Evolutionary conservation across 2,329 filamentous ascomycete species (phyloP).

Genomic region (Dothistroma septosporum): DNA sequence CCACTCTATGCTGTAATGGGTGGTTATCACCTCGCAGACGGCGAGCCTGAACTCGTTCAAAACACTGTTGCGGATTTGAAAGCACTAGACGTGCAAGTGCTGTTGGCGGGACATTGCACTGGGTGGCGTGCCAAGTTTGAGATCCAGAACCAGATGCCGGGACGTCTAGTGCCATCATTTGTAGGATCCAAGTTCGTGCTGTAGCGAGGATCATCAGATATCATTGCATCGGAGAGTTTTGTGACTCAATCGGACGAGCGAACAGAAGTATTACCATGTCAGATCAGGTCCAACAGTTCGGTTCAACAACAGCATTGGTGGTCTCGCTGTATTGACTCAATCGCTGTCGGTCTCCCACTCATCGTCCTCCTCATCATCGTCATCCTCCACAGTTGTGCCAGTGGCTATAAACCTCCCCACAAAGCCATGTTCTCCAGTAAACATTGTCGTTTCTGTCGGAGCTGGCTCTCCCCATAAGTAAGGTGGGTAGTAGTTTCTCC

Average conservation of each 20-base stretch:
- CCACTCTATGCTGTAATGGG: slow-evolving; percentile 31
- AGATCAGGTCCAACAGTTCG: background rate
- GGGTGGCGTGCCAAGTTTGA: slow-evolving; percentile 31
- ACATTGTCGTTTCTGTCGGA: slow-evolving; percentile 8
- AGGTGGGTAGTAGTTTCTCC: slow-evolving; percentile 21
- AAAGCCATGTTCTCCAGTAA: slow-evolving; percentile 3
- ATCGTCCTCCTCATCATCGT: slow-evolving; percentile 7
- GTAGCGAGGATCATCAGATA: background rate
- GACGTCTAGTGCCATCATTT: slow-evolving; percentile 27
- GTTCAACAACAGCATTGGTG: background rate
- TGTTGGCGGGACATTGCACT: slow-evolving; percentile 29
- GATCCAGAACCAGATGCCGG: slow-evolving; percentile 27
- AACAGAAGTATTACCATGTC: too few relatives aligned
- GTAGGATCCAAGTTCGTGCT: slow-evolving; percentile 25
- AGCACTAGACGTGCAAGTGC: slow-evolving; percentile 21
- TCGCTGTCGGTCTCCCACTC: slow-evolving; percentile 7
- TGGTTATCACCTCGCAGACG: slow-evolving; percentile 30
- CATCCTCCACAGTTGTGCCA: background rate
- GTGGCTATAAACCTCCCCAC: slow-evolving; percentile 1
- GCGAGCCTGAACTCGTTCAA: slow-evolving; percentile 20
- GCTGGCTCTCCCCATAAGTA: slow-evolving; percentile 21
- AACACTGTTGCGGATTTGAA: slow-evolving; percentile 24
- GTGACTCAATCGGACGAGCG: background rate
- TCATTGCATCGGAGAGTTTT: background rate
- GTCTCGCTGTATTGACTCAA: background rate